Conservation (phyloP, 2,329 filamentous ascomycete genomes). For the Monilinia fructicola region DNA sequence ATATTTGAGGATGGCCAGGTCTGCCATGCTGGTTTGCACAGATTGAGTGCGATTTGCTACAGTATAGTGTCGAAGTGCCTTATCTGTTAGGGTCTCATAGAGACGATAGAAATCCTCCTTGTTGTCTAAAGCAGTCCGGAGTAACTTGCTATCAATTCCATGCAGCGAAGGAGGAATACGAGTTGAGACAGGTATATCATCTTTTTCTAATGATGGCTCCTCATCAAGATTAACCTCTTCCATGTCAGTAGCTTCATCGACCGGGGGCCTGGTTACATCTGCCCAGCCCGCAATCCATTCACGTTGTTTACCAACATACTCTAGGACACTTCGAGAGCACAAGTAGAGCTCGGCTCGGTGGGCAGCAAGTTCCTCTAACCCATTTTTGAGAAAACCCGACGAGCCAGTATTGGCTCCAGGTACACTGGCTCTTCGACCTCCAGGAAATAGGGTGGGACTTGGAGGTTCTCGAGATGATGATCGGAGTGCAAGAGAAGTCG, state of each 20-base stretch:
- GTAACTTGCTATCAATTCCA: conserved; percentile 56
- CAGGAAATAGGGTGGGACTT: conserved; percentile 56
- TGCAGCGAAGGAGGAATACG: conserved; percentile 35
- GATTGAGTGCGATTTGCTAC: conserved; percentile 77
- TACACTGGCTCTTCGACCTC: conserved; percentile 44
- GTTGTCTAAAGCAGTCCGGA: conserved; percentile 61
- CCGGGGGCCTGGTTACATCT: conserved; percentile 50
- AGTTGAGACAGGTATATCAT: background rate
- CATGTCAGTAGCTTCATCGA: conserved; percentile 45
- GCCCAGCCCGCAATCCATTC: conserved; percentile 79
- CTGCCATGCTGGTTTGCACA: conserved; percentile 74
- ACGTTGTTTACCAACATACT: conserved; percentile 67
- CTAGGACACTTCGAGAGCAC: conserved; percentile 76
- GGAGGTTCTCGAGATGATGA: conserved; percentile 47
- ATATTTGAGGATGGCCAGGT: conserved; percentile 83
- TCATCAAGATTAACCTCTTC: conserved; percentile 57
- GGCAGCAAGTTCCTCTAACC: conserved; percentile 79
- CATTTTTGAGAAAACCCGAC: conserved; percentile 56
- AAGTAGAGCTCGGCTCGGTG: conserved; percentile 79
- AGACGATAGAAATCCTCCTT: conserved; percentile 63
- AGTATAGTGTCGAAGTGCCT: conserved; percentile 78
- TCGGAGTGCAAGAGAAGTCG: conserved; percentile 55
- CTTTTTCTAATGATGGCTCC: conserved; percentile 20
- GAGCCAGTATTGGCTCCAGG: conserved; percentile 45
- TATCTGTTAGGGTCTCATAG: conserved; percentile 78